phyloP scores from a whole-genome alignment of 345 rosid genomes.

The Mallotus nudiflorus region DNA sequence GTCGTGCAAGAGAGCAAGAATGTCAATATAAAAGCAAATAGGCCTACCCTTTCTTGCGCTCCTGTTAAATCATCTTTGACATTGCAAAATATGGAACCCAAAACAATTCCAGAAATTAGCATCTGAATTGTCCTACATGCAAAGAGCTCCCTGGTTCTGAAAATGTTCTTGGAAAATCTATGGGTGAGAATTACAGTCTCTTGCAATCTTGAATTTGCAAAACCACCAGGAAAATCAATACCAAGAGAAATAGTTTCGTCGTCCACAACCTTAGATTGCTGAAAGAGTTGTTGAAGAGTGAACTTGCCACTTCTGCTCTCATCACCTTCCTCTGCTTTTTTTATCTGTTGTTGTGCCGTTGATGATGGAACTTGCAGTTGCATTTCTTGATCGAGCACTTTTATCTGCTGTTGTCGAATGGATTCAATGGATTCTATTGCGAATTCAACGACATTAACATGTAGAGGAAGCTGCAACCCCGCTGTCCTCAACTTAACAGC shows the following conservation, averaged over 20 bases:
- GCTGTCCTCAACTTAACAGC: constrained; percentile 41
- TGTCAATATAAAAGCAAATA: constrained; percentile 86
- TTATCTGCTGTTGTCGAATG: constrained; percentile 34
- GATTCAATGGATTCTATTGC: constrained; percentile 80
- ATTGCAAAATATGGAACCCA: constrained; percentile 81
- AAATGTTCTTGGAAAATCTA: constrained; percentile 89
- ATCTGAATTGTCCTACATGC: constrained; percentile 80
- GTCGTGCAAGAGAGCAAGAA: constrained; percentile 80
- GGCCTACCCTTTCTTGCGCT: constrained; percentile 81
- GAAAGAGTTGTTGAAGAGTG: constrained; percentile 86
- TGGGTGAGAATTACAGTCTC: constrained; percentile 78
- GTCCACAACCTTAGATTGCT: constrained; percentile 68
- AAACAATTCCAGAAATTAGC: constrained; percentile 75
- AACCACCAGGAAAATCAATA: constrained; percentile 42
- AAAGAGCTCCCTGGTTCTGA: constrained; percentile 81
- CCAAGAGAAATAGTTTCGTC: constrained; percentile 46
- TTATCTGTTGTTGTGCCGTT: constrained; percentile 19
- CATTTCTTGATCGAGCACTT: constrained; percentile 21
- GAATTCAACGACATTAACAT: constrained; percentile 71
- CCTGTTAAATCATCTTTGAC: constrained; percentile 60
- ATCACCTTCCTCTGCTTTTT: constrained; percentile 35
- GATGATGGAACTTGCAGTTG: constrained; percentile 27
- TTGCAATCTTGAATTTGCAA: constrained; percentile 61
- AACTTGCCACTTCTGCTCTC: constrained; percentile 52
- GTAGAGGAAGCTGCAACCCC: constrained; percentile 66